phyloP scores from a whole-genome alignment of 2,329 filamentous ascomycete genomes.

The Diaporthe velutina region DNA sequence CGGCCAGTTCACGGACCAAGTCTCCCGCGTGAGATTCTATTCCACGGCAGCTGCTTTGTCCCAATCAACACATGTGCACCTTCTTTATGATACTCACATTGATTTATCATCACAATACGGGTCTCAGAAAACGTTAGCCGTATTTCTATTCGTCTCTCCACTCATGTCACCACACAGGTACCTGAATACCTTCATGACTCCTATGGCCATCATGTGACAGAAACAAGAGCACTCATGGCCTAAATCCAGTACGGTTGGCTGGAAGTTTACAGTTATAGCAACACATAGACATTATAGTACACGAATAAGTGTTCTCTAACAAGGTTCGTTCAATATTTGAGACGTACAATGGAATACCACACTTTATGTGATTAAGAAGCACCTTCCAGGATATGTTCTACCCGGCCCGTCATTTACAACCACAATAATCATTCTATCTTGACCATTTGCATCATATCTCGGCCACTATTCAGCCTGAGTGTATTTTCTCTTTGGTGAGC shows the following conservation, averaged over 20 bases:
- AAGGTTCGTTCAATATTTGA: background rate
- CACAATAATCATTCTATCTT: background rate
- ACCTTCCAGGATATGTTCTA: background rate
- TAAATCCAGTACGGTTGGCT: background rate
- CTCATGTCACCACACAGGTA: too few relatives aligned
- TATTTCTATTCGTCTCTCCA: background rate
- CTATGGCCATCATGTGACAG: background rate
- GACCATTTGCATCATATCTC: background rate
- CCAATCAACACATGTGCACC: background rate
- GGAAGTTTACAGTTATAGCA: background rate
- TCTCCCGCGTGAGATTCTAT: background rate
- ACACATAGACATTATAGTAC: background rate
- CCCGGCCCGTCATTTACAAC: background rate
- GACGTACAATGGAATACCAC: background rate
- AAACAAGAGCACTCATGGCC: background rate
- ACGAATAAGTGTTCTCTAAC: background rate
- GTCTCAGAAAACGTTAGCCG: background rate
- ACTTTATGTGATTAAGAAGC: background rate
- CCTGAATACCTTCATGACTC: background rate
- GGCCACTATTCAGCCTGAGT: background rate
- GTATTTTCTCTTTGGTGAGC: background rate
- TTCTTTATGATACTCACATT: background rate
- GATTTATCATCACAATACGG: accelerated
- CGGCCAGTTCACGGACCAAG: background rate
- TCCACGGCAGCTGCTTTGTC: background rate